Conservation (phyloP, 805 yeast genomes). For the Hanseniaspora valbyensis region DNA sequence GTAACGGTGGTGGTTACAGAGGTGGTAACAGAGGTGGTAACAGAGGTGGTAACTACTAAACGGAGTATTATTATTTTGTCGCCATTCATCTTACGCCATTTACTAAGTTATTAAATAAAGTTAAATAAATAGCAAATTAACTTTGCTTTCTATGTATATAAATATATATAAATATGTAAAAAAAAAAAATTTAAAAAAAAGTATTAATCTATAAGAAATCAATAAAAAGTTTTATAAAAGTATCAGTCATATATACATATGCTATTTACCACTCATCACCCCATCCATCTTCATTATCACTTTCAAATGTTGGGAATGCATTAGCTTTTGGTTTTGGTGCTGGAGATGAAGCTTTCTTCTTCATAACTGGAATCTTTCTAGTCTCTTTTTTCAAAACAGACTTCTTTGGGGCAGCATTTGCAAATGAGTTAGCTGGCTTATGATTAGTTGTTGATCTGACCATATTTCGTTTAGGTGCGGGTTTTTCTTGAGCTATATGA, state of each 20-base stretch:
- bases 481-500: neutral
- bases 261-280: conserved; percentile 22
- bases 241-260: neutral
- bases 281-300: conserved; percentile 22
- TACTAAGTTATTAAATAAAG: no score
- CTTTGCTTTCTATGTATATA: neutral
- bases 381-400: neutral
- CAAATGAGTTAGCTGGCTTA: no score
- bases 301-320: conserved; percentile 12
- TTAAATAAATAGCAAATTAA: neutral
- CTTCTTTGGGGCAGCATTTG: neutral
- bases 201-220: neutral
- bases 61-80: neutral
- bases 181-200: neutral
- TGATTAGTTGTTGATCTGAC: no score
- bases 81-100: no score
- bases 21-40: conserved; percentile 30
- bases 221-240: no score
- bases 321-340: conserved; percentile 16
- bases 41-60: conserved; percentile 27
- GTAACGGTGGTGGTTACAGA: conserved; percentile 32
- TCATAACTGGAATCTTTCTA: conserved; percentile 3
- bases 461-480: no score
- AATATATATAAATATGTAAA: neutral
- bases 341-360: conserved; percentile 16